A percentile compares a stretch with the other conserved stretches of the same genome.
These are phyloP conservation scores for Alnus glutinosa DNA, from an alignment of 306 rosid species.

Conservation along the genomic window DNA sequence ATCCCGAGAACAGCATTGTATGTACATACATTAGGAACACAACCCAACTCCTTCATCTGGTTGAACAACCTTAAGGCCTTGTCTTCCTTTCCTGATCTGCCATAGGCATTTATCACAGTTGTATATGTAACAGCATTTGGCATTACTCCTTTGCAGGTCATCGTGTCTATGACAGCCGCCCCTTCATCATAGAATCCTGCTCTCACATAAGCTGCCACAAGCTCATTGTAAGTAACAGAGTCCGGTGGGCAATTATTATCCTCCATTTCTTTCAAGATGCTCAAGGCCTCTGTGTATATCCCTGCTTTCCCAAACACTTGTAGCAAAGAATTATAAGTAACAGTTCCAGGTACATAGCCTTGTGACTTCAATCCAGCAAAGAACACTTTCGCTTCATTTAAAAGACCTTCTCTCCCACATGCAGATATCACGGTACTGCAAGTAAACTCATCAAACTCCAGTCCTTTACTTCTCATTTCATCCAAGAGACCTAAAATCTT, in stretches of 20 bases:
- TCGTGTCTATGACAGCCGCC: conserved; percentile 70
- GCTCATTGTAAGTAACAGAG: conserved; percentile 88
- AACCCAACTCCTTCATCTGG: conserved; percentile 85
- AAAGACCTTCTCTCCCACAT: conserved; percentile 86
- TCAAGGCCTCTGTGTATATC: conserved; percentile 71
- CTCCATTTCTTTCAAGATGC: conserved; percentile 83
- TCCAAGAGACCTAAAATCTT: conserved; percentile 69
- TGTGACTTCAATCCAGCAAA: conserved; percentile 57
- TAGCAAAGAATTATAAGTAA: conserved; percentile 72
- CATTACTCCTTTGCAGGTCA: conserved; percentile 68
- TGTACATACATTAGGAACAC: conserved; percentile 78
- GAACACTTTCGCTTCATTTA: conserved; percentile 80
- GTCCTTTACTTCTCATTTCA: conserved; percentile 69
- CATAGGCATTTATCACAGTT: conserved; percentile 82
- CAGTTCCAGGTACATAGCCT: conserved; percentile 85
- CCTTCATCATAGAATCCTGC: conserved; percentile 89
- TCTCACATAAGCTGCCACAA: conserved; percentile 81
- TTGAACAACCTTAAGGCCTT: conserved; percentile 68
- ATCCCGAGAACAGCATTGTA: conserved; percentile 76
- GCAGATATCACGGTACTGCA: conserved; percentile 94
- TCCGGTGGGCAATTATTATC: conserved; percentile 70
- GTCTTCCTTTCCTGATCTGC: conserved; percentile 73
- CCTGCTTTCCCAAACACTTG: conserved; percentile 95
- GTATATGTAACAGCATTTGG: conserved; percentile 94
- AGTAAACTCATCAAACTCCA: conserved; percentile 85